These are phyloP conservation scores for Hygrocybe punicea DNA, from an alignment of 768 basidiomycete species.

Conservation along the genomic window DNA sequence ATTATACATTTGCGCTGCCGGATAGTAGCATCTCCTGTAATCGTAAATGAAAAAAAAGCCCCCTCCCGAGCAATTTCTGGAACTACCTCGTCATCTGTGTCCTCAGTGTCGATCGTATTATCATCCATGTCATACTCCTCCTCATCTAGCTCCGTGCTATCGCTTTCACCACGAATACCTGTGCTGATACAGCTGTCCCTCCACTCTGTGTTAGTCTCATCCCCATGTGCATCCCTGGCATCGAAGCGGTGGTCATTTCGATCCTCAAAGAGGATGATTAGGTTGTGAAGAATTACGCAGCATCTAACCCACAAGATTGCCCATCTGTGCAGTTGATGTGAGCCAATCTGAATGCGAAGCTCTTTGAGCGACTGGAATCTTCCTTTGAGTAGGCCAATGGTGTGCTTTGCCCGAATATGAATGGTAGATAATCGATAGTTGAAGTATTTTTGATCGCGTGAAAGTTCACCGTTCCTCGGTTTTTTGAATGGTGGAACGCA, in stretches of 20 bases:
- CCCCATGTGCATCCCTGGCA: too few relatives aligned
- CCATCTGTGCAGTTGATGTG: conserved; percentile 11
- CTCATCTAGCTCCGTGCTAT: not conserved
- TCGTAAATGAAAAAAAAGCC: too few relatives aligned
- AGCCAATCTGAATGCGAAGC: conserved; percentile 15
- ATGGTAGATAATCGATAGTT: conserved; percentile 22
- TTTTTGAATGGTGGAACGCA: conserved; percentile 26
- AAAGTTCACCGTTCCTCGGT: conserved; percentile 13
- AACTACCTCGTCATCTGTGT: too few relatives aligned
- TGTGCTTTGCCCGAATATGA: conserved; percentile 21
- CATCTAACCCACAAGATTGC: conserved; percentile 15
- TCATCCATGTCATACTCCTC: too few relatives aligned
- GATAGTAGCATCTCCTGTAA: too few relatives aligned
- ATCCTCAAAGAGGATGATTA: not conserved
- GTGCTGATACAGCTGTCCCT: not conserved
- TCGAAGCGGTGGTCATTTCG: not conserved
- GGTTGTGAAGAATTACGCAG: conserved; percentile 20
- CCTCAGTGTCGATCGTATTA: too few relatives aligned
- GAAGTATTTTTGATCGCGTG: conserved; percentile 16
- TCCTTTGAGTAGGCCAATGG: conserved; percentile 27
- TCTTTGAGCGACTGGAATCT: conserved; percentile 23
- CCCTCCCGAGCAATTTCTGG: too few relatives aligned
- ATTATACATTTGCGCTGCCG: too few relatives aligned
- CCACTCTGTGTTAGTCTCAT: not conserved
- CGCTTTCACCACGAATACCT: not conserved